phyloP scores from a whole-genome alignment of 176 grass and related monocot species.

The Leersia perrieri region DNA sequence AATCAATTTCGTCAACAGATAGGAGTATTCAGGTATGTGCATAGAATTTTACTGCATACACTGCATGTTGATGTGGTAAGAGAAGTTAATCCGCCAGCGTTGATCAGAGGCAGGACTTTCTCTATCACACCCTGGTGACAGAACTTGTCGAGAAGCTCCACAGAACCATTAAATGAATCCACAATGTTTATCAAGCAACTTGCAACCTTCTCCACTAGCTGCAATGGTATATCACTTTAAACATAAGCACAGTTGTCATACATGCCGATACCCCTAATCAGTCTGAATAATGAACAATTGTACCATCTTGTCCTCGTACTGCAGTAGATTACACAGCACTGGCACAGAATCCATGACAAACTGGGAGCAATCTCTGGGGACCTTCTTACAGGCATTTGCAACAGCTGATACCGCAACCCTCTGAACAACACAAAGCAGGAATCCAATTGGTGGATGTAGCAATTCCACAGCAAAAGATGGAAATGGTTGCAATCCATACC shows the following conservation, averaged over 20 bases:
- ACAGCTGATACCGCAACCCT: conserved; percentile 76
- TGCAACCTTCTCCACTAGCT: conserved; percentile 83
- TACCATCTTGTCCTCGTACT: conserved; percentile 76
- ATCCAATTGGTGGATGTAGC: conserved; percentile 21
- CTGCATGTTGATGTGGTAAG: conserved; percentile 56
- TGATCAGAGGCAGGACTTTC: conserved; percentile 68
- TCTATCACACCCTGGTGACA: conserved; percentile 63
- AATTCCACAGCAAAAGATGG: background rate
- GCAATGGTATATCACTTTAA: conserved; percentile 27
- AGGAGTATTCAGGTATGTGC: background rate
- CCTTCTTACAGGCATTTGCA: conserved; percentile 73
- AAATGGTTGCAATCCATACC: conserved; percentile 27
- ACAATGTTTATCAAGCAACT: conserved; percentile 69
- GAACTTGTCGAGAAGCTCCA: conserved; percentile 73
- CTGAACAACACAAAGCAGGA: conserved; percentile 42
- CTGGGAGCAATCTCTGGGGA: conserved; percentile 58
- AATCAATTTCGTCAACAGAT: conserved; percentile 15
- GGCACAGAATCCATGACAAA: conserved; percentile 70
- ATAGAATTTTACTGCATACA: conserved; percentile 50
- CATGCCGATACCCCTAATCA: conserved; percentile 4
- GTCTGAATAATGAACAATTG: background rate
- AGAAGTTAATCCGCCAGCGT: conserved; percentile 44
- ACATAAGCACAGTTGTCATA: background rate
- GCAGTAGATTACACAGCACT: conserved; percentile 72
- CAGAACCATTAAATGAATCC: conserved; percentile 62